Evolutionary conservation across 352 stramenopile species (phyloP), one percentile per base, ranked within the genome.

Genomic region (Phytophthora foliorum): DNA sequence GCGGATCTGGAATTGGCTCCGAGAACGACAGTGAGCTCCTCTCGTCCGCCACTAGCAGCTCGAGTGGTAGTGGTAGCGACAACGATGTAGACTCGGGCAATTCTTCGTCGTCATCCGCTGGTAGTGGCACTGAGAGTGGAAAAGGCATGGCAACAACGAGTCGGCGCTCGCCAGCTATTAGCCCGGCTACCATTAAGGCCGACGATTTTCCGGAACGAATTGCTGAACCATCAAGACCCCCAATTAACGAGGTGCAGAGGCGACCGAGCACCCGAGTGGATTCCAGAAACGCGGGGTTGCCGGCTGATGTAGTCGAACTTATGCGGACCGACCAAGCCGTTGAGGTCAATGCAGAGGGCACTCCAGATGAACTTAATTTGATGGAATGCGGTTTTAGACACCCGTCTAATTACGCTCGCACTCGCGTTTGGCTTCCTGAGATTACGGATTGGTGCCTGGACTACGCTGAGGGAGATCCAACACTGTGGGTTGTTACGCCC

Each of bases 401-500:
- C 64, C 88, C 88, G 32, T 24, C 64, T 24, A 74, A 82, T 13
- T 93, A 91, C 61, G 78, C 84, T 16, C 78, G 85, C 21, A 52
- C 78, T 59, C 84, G 88, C 29, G 83, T 95, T 31, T 95, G 84
- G 82, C 78, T 95, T 39, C 86, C 86, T 48, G 86, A 95, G 69
- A 94, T 95, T 56, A 90, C 84, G 7, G 88, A 95, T 59, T 95
- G 88, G 88, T 95, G 88, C 63, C 67, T 95, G n/a, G 88, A 95
- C 48, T 95, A 93, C 57, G 88, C 86, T 17, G 86, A 95, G 57
- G 88, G 88, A 16, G 88, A 95, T 57, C 88, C 88, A 24, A 95
- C 88, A 9, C 57, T 95, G 24, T 95, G 88, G 88, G 84, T 95
- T 24, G 86, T 95, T 51, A 95, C 88, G n/a, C 78, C 80, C 13